phyloP scores from a whole-genome alignment of 257 asterid species.

The Eucommia ulmoides region DNA sequence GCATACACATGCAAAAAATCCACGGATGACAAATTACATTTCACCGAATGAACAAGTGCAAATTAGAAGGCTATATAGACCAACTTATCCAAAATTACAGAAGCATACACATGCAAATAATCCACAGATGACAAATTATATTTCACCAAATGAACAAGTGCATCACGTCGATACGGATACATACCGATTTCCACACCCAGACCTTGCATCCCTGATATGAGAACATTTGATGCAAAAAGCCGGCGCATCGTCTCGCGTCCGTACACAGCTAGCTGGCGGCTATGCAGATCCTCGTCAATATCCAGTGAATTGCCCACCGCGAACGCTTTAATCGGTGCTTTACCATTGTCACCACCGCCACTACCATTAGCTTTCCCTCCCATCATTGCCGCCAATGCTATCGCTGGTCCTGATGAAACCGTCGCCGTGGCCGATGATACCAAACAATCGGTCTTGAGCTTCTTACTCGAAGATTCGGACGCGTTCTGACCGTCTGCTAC shows the following conservation, averaged over 20 bases:
- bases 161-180: no score
- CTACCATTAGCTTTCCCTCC: background rate
- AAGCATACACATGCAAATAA: no score
- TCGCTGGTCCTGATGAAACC: constrained; percentile 4
- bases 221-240: constrained; percentile 31
- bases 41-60: no score
- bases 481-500: background rate
- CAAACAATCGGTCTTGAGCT: constrained; percentile 7
- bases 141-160: no score
- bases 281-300: constrained; percentile 15
- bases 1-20: no score
- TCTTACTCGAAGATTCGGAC: constrained; percentile 10
- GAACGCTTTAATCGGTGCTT: background rate
- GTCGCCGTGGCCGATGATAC: constrained; percentile 6
- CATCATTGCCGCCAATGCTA: constrained; percentile 9
- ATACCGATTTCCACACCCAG: constrained; percentile 34
- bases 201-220: constrained; percentile 35
- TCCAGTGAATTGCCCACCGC: background rate
- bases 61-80: no score
- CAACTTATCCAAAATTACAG: no score
- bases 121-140: no score
- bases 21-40: no score
- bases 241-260: constrained; percentile 38
- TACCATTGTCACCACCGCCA: constrained; percentile 3
- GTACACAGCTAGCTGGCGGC: constrained; percentile 18